Evolutionary conservation across 2,329 filamentous ascomycete species (phyloP), one percentile per base, ranked within the genome.

Genomic region (Alternaria viburni): DNA sequence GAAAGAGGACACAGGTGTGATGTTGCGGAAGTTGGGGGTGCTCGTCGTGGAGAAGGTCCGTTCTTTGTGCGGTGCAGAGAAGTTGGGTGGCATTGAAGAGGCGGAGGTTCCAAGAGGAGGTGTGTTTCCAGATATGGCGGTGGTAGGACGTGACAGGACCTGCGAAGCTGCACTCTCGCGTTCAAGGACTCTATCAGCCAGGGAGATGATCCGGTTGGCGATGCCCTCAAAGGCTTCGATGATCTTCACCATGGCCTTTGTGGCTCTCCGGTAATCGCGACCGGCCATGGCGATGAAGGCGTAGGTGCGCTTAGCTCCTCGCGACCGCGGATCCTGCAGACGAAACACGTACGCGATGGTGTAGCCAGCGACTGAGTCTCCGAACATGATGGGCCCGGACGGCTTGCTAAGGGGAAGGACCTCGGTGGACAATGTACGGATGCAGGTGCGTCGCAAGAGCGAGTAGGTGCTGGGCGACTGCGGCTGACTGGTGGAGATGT

Each of bases 261-360:
- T 78, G 26, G 79, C 83, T 58, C 85, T 82, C 79, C 85, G 86
- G 59, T 86, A 84, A 61, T 88, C 86, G 59, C 84, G 85, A 3
- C 86, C 86, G 6, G 85, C 86, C 57, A 88, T 81, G 12, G 86
- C 86, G 55, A 88, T 81, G 26, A 88, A 80, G 2, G 86, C 86
- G 75, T 88, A 88, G 41, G 83, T 86, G 58, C 86, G 83, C 62
- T 84, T 81, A 62, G 85, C 83, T 36, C 86, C 86, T 59, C 86
- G 84, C 10, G 86, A 86, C 74, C 86, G 83, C 15, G 86, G 85
- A 69, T 88, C 86, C 13, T 85, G 84, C 17, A 88, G 81, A 47
- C 86, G 85, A 74, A 88, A 88, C 44, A 87, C 83, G 71, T 87
- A 88, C 45, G 86, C 86, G 56, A 88, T 86, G 17, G 86, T 88